Evolutionary conservation across 305 asterid genomes (phyloP).

Genomic region (Fraxinus platypoda): DNA sequence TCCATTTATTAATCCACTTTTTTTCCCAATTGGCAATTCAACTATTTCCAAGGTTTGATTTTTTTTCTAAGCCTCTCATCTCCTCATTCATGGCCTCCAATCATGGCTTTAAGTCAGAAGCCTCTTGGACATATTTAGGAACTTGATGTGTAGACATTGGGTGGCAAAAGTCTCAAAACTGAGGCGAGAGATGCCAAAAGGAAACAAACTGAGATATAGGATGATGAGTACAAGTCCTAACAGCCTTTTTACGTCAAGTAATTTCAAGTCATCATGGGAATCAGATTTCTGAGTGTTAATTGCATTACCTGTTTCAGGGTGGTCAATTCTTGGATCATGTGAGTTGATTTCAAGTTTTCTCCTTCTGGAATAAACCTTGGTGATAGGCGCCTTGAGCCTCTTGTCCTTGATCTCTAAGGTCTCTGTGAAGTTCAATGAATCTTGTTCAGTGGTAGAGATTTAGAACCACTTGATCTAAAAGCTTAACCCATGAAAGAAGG

Average conservation of each 20-base stretch:
- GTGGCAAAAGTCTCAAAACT: background rate
- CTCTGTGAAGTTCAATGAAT: constrained; percentile 5
- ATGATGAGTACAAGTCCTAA: background rate
- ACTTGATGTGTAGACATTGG: background rate
- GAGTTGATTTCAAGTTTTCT: constrained; percentile 1
- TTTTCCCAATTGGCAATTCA: background rate
- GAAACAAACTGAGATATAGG: background rate
- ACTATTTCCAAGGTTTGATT: background rate
- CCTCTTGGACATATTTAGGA: background rate
- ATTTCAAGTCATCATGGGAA: background rate
- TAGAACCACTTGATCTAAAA: constrained; percentile 1
- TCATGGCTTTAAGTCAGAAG: background rate
- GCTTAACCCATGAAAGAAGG: background rate
- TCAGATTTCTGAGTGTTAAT: background rate
- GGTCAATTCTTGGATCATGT: constrained; percentile 3
- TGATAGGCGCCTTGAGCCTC: background rate
- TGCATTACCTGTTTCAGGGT: background rate
- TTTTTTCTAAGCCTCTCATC: background rate
- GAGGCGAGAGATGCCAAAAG: background rate
- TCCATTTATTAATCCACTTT: background rate
- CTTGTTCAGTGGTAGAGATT: background rate
- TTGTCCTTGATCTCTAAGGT: constrained; percentile 2
- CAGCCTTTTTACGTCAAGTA: background rate
- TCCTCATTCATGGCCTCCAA: background rate
- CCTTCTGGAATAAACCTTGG: constrained; percentile 3